Conservation (phyloP, 2,329 filamentous ascomycete genomes). For the Hymenoscyphus infarciens region DNA sequence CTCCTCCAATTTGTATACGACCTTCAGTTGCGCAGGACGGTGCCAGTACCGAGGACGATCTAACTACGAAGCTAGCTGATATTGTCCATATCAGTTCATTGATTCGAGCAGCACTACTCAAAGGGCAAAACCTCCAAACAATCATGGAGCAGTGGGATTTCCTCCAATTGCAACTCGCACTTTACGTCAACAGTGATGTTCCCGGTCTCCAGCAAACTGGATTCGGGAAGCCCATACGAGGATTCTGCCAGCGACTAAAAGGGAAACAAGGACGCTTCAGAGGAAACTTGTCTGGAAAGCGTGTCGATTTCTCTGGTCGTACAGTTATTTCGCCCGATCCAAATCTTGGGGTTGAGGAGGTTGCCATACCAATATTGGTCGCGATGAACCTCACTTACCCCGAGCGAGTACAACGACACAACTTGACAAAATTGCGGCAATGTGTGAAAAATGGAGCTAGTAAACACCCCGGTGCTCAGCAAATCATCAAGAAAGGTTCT, state of each 20-base stretch:
- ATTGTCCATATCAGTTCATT: conserved; percentile 90
- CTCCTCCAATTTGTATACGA: conserved; percentile 88
- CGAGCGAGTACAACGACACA: conserved; percentile 79
- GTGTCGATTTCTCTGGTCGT: conserved; percentile 95
- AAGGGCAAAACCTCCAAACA: conserved; percentile 79
- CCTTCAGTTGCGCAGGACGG: conserved; percentile 92
- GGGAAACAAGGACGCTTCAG: conserved; percentile 97
- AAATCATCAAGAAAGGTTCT: conserved; percentile 67
- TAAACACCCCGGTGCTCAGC: conserved; percentile 85
- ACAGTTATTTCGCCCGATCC: conserved; percentile 98
- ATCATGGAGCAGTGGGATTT: conserved; percentile 99
- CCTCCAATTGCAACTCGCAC: conserved; percentile 87
- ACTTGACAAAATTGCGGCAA: conserved; percentile 74
- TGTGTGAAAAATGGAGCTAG: conserved; percentile 72
- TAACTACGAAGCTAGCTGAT: conserved; percentile 95
- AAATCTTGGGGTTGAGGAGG: conserved; percentile 88
- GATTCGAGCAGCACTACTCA: conserved; percentile 76
- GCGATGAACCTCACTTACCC: conserved; percentile 96
- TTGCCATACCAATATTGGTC: conserved; percentile 87
- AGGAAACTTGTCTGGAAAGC: conserved; percentile 94
- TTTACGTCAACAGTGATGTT: conserved; percentile 97
- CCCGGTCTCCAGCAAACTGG: conserved; percentile 87
- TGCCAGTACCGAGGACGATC: conserved; percentile 91
- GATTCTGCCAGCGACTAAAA: conserved; percentile 92
- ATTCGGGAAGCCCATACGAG: conserved; percentile 83